Evolutionary conservation across 2,329 filamentous ascomycete genomes (phyloP), one percentile per base, ranked within the genome.

Genomic region (Aureobasidium vineae): DNA sequence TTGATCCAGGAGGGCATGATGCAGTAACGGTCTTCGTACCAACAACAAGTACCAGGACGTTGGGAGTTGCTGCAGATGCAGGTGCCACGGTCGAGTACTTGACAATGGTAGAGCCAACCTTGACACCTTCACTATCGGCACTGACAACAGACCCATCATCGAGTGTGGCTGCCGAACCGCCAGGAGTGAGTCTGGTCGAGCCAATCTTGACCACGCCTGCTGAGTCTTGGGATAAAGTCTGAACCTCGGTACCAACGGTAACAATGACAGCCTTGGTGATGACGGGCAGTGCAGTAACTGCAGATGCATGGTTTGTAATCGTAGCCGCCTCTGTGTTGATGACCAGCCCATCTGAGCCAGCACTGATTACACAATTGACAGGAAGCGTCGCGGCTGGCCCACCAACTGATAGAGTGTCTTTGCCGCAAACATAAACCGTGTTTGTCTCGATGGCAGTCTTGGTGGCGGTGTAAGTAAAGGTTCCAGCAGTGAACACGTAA

Each of bases 71-170:
- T 13, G 43, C 21, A 21, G 21, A 11, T 45, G 36, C 47, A 36
- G 47, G 28, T 7, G 31, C 19, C 4, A 45, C 61, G 5, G 49
- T 36, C 5, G 61, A 64, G 49, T 64, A 64, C 36, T 10, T 54
- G 21, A n/a, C 49, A 19, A 53, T 11, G 11, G 45, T 40, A 5
- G 59, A 63, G n/a, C 59, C 59, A 41, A 65, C 28, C 52, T 31
- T 45, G 52, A 65, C n/a, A 3, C 63, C 63, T 21, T 57, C n/a
- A 10, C 40, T 56, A 19, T 23, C 63, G 16, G 59, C 61, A 23
- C 69, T 72, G 31, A 71, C 50, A 13, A 69, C 63, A 23, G 70
- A 23, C 4, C 71, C 71, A 26, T 69, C 65, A 3, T 66, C 41
- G 11, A 73, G 64, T 2, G 68, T 70, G 31, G 69, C 63, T 13